These are phyloP conservation scores for Trichophyton simii DNA, from an alignment of 2,329 filamentous ascomycete genomes.

Conservation along the genomic window DNA sequence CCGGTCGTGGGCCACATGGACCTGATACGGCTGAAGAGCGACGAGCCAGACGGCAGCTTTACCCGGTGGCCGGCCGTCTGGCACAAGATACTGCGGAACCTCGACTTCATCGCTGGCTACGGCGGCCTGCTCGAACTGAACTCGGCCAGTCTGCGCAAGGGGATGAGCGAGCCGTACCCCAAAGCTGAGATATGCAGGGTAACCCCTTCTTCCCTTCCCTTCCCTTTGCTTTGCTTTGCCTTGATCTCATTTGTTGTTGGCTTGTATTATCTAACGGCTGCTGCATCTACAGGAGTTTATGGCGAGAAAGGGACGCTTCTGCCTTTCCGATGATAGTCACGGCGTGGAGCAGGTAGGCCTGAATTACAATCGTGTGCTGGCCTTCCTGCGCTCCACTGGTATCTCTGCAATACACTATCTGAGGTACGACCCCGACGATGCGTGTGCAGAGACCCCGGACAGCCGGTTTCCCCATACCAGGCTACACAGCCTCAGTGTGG, in stretches of 20 bases:
- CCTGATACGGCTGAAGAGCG: slow-evolving; percentile 68
- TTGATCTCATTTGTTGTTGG: too few species aligned
- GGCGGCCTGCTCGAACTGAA: slow-evolving; percentile 84
- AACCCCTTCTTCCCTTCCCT: slow-evolving; percentile 16
- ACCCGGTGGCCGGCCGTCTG: slow-evolving; percentile 53
- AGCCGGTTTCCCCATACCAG: slow-evolving; percentile 27
- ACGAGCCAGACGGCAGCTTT: slow-evolving; percentile 52
- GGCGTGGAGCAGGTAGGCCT: slow-evolving; percentile 75
- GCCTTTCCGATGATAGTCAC: slow-evolving; percentile 90
- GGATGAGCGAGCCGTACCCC: slow-evolving; percentile 82
- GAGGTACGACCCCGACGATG: slow-evolving; percentile 18
- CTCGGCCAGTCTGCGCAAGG: slow-evolving; percentile 75
- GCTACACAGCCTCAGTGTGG: slow-evolving; percentile 21
- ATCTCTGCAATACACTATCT: slow-evolving; percentile 30
- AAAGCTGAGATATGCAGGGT: slow-evolving; percentile 64
- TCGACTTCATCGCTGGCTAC: slow-evolving; percentile 57
- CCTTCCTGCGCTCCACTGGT: slow-evolving; percentile 49
- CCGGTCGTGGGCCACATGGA: slow-evolving; percentile 88
- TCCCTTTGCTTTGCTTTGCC: neutral
- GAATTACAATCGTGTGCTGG: slow-evolving; percentile 60
- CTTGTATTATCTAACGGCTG: neutral
- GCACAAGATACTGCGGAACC: slow-evolving; percentile 60
- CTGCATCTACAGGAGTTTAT: slow-evolving; percentile 51
- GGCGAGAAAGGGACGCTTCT: slow-evolving; percentile 63
- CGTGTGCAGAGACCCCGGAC: slow-evolving; percentile 18